Percentiles rank a stretch among this genome's conserved stretches.
These are phyloP conservation scores for Phytophthora ohioensis DNA, from an alignment of 352 stramenopile genomes.

Conservation along the genomic window DNA sequence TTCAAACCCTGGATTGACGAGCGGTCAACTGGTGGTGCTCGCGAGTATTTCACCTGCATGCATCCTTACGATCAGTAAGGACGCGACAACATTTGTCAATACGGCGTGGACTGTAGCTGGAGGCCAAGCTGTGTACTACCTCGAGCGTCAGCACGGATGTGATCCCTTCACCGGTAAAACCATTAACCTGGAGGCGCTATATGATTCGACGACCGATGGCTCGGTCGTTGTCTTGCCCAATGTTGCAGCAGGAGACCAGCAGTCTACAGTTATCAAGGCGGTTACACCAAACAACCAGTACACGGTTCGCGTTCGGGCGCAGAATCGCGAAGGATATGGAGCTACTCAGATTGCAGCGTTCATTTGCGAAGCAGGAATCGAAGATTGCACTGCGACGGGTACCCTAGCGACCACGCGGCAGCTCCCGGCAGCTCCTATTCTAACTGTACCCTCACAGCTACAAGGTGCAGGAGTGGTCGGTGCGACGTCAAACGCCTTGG, in stretches of 20 bases:
- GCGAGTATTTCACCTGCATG: constrained; percentile 56
- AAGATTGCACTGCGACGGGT: constrained; percentile 65
- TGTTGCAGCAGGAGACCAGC: background rate
- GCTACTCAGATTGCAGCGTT: constrained; percentile 68
- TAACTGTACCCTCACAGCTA: constrained; percentile 68
- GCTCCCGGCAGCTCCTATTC: constrained; percentile 53
- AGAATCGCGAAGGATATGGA: constrained; percentile 89
- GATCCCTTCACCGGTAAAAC: constrained; percentile 54
- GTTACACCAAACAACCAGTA: constrained; percentile 73
- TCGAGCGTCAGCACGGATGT: constrained; percentile 61
- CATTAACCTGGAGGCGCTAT: constrained; percentile 52
- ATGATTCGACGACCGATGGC: constrained; percentile 54
- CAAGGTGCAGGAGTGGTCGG: constrained; percentile 26
- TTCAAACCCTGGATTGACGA: constrained; percentile 36
- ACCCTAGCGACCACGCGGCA: constrained; percentile 59
- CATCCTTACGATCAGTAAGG: constrained; percentile 53
- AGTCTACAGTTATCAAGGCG: constrained; percentile 32
- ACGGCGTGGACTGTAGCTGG: constrained; percentile 44
- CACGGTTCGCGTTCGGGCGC: constrained; percentile 80
- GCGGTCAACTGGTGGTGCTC: constrained; percentile 54
- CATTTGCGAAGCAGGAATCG: constrained; percentile 87
- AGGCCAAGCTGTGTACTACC: constrained; percentile 52
- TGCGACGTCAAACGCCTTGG: constrained; percentile 54
- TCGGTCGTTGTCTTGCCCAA: constrained; percentile 44
- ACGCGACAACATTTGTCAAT: constrained; percentile 31